A percentile compares a stretch with the other conserved stretches of the same genome.
phyloP scores from a whole-genome alignment of 768 basidiomycete species.

The Agrocybe chaxingu region DNA sequence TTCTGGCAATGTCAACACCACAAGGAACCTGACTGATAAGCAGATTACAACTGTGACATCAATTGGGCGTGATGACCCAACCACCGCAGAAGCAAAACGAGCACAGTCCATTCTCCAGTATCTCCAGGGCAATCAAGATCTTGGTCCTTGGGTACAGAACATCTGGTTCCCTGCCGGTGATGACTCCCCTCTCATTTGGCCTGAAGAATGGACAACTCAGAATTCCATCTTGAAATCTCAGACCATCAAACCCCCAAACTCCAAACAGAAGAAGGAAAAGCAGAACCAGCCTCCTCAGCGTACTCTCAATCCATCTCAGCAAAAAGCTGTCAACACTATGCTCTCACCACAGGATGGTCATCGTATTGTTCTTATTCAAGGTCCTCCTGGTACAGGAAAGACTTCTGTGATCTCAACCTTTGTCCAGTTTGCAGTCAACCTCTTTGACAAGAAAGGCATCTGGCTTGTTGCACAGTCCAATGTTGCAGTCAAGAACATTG shows the following conservation, averaged over 20 bases:
- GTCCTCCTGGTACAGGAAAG: conserved; percentile 71
- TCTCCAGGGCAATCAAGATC: conserved; percentile 35
- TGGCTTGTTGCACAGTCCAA: conserved; percentile 87
- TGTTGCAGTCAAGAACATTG: conserved; percentile 88
- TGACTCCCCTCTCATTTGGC: conserved; percentile 33
- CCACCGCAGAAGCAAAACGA: conserved; percentile 52
- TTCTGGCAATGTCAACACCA: conserved; percentile 22
- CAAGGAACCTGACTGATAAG: conserved; percentile 22
- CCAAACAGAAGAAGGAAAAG: not conserved
- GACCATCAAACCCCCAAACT: not conserved
- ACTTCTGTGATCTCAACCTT: conserved; percentile 69
- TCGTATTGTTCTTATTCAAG: conserved; percentile 43
- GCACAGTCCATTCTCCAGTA: conserved; percentile 37
- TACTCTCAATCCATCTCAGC: conserved; percentile 44
- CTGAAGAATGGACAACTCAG: conserved; percentile 28
- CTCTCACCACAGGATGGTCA: conserved; percentile 31
- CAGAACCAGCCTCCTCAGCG: conserved; percentile 1
- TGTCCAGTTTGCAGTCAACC: conserved; percentile 44
- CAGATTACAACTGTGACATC: conserved; percentile 41
- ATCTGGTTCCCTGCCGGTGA: conserved; percentile 39
- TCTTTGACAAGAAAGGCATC: conserved; percentile 42
- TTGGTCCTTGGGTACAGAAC: conserved; percentile 48
- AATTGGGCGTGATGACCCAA: conserved; percentile 53
- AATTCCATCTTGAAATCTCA: not conserved
- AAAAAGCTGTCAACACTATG: conserved; percentile 46